Evolutionary conservation across 768 basidiomycete species (phyloP).

Genomic region (Dacryopinax primogenitus): DNA sequence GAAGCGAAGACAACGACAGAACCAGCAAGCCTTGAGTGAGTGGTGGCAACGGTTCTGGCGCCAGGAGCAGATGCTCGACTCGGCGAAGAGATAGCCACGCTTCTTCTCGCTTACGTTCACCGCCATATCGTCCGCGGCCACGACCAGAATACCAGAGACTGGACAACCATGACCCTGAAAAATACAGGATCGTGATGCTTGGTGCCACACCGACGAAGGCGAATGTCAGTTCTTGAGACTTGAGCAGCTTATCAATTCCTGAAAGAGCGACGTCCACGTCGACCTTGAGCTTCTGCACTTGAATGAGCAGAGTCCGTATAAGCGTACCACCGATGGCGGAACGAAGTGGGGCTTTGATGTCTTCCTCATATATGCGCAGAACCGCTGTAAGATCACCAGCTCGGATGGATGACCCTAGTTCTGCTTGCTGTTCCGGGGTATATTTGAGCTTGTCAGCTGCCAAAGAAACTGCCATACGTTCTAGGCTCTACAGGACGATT

Average conservation of each 20-base stretch:
- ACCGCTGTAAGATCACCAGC: constrained; percentile 79
- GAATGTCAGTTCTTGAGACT: constrained; percentile 89
- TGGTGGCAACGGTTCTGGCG: constrained; percentile 30
- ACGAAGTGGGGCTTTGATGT: constrained; percentile 75
- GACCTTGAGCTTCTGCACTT: constrained; percentile 93
- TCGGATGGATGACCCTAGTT: constrained; percentile 51
- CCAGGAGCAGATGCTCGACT: constrained; percentile 12
- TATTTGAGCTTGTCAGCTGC: constrained; percentile 70
- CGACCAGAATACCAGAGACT: constrained; percentile 40
- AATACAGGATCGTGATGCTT: constrained; percentile 65
- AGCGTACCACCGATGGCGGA: constrained; percentile 71
- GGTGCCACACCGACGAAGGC: constrained; percentile 95
- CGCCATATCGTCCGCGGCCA: constrained; percentile 45
- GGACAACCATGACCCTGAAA: constrained; percentile 41
- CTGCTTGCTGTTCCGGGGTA: constrained; percentile 46
- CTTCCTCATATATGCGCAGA: constrained; percentile 76
- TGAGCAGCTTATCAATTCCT: constrained; percentile 87
- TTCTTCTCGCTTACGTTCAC: constrained; percentile 38
- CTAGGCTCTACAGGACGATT: constrained; percentile 49
- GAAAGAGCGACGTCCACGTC: constrained; percentile 81
- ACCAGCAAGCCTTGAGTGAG: constrained; percentile 62
- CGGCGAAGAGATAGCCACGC: constrained; percentile 62
- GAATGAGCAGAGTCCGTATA: constrained; percentile 73
- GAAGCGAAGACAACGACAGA: constrained; percentile 53
- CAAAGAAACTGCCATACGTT: constrained; percentile 81